Evolutionary conservation across 768 basidiomycete genomes (phyloP).

Genomic region (Kondoa malvinella): DNA sequence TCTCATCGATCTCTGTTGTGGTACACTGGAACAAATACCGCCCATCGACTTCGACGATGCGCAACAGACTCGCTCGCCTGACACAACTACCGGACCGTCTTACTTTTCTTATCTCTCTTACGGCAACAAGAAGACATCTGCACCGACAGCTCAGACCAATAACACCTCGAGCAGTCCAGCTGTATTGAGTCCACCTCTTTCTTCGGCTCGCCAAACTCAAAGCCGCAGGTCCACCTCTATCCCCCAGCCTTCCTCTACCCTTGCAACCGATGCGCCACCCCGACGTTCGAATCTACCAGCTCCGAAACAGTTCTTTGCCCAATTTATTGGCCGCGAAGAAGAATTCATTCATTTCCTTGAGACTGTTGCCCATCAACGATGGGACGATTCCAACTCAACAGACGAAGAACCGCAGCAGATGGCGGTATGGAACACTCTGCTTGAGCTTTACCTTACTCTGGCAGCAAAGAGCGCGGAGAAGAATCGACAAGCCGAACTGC

Average conservation of each 20-base stretch:
- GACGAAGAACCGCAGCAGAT: conserved; percentile 14
- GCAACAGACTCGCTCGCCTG: neutral
- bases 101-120: conserved; percentile 18
- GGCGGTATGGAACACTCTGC: conserved; percentile 80
- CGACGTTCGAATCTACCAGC: conserved; percentile 41
- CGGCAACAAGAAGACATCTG: neutral
- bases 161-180: conserved; percentile 9
- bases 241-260: neutral
- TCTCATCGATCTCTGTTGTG: conserved; percentile 79
- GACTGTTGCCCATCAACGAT: conserved; percentile 58
- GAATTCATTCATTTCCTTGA: conserved; percentile 79
- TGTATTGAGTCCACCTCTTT: neutral
- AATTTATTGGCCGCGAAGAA: conserved; percentile 74
- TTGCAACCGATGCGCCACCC: neutral
- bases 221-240: neutral
- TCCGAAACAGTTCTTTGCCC: conserved; percentile 61
- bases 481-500: conserved; percentile 30
- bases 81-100: neutral
- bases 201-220: neutral
- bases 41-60: neutral
- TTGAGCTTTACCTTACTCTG: conserved; percentile 64
- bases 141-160: conserved; percentile 1
- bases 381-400: conserved; percentile 41
- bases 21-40: conserved; percentile 27
- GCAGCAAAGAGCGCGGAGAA: conserved; percentile 35